phyloP scores from a whole-genome alignment of 169 alveolate genomes.

The Plasmodium ovale region DNA sequence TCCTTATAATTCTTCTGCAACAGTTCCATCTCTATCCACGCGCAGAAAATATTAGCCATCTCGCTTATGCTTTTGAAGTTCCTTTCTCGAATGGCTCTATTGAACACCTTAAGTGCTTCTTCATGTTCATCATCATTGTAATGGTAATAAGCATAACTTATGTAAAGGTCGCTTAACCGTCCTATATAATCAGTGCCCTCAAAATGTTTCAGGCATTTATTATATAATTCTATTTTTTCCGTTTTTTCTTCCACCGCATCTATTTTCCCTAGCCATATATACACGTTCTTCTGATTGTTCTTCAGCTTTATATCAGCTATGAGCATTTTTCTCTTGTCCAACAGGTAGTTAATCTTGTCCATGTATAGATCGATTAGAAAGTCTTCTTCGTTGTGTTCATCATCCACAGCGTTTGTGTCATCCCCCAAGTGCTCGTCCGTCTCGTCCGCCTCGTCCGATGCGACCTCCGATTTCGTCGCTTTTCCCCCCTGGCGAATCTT shows the following conservation, averaged over 20 bases:
- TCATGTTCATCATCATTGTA: conserved; percentile 26
- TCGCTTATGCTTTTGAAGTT: conserved; percentile 28
- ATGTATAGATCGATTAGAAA: conserved; percentile 48
- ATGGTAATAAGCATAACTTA: conserved; percentile 54
- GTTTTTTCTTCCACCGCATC: conserved; percentile 24
- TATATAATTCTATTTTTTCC: conserved; percentile 35
- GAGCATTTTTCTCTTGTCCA: conserved; percentile 37
- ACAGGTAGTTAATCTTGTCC: conserved; percentile 62
- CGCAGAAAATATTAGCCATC: conserved; percentile 49
- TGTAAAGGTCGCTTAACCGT: conserved; percentile 54
- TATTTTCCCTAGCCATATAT: conserved; percentile 58
- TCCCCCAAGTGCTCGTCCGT: neutral
- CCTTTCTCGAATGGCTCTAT: conserved; percentile 22
- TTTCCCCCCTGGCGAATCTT: conserved; percentile 17
- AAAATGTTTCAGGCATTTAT: conserved; percentile 38
- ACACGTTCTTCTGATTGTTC: conserved; percentile 57
- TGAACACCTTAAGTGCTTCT: conserved; percentile 21
- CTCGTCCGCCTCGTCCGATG: neutral
- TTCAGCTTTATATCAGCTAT: conserved; percentile 73
- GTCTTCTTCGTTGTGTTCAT: neutral
- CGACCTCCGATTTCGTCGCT: neutral
- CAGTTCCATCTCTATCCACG: conserved; percentile 63
- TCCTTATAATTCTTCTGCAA: conserved; percentile 43
- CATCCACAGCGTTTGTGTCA: neutral
- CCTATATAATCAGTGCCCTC: conserved; percentile 39